phyloP scores from a whole-genome alignment of 202 grass and related monocot species.

The Eragrostis tef region DNA sequence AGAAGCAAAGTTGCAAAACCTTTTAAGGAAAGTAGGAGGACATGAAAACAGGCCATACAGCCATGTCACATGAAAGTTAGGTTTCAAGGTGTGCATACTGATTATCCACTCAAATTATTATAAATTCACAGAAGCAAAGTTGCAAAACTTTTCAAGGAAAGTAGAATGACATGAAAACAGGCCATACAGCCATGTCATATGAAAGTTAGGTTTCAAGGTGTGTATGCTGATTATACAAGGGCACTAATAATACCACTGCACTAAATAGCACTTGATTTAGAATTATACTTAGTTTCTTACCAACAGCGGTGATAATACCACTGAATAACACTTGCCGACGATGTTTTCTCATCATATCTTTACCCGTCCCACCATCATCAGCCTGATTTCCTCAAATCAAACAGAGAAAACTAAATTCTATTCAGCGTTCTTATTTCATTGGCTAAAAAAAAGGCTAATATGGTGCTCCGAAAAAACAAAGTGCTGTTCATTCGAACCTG shows the following conservation, averaged over 20 bases:
- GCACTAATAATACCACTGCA: too few relatives aligned
- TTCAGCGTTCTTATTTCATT: slow-evolving; percentile 38
- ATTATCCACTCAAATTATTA: too few relatives aligned
- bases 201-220: not conserved
- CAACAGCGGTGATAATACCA: slow-evolving; percentile 94
- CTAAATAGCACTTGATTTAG: slow-evolving; percentile 23
- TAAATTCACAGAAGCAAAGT: too few relatives aligned
- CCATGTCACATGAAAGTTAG: not conserved
- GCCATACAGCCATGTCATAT: slow-evolving; percentile 24
- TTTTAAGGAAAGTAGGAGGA: not conserved
- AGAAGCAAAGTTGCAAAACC: not conserved
- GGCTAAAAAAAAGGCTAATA: too few relatives aligned
- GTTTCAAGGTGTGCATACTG: not conserved
- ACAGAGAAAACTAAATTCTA: slow-evolving; percentile 52
- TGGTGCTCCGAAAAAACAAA: slow-evolving; percentile 32
- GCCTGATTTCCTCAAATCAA: slow-evolving; percentile 61
- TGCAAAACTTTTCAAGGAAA: not conserved
- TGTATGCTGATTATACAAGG: not conserved
- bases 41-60: slow-evolving; percentile 38
- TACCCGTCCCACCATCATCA: slow-evolving; percentile 74
- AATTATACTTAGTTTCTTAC: slow-evolving; percentile 59
- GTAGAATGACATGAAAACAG: slow-evolving; percentile 25
- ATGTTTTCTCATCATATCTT: slow-evolving; percentile 94
- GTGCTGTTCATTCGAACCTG: slow-evolving; percentile 49
- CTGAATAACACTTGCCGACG: slow-evolving; percentile 86